These are phyloP conservation scores for Colletotrichum navitas DNA, from an alignment of 2,329 filamentous ascomycete species.

Conservation along the genomic window DNA sequence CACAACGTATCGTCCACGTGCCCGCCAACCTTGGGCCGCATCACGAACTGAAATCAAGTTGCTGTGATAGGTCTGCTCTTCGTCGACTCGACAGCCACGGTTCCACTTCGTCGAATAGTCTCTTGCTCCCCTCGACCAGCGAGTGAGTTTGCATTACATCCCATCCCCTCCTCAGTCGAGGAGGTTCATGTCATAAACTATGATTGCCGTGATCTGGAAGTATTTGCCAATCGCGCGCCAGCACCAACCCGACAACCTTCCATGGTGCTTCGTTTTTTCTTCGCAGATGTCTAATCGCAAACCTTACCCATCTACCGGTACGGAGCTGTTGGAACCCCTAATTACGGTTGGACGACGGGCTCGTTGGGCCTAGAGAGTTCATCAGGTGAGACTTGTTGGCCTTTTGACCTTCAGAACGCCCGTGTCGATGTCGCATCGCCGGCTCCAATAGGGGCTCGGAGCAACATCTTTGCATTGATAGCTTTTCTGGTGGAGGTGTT, in stretches of 20 bases:
- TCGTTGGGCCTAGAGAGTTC: slow-evolving; percentile 9
- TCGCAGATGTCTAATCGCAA: slow-evolving; percentile 26
- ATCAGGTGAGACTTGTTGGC: slow-evolving; percentile 6
- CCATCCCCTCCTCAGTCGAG: not conserved
- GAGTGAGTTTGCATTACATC: slow-evolving; percentile 2
- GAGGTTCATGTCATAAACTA: slow-evolving; percentile 8
- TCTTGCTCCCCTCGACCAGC: not conserved
- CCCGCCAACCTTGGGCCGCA: not conserved
- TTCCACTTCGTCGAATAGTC: not conserved
- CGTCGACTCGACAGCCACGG: not conserved
- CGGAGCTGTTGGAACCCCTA: not conserved
- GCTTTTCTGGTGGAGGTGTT: slow-evolving; percentile 4
- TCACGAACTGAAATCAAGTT: not conserved
- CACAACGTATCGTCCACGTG: not conserved
- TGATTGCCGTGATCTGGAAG: slow-evolving; percentile 1
- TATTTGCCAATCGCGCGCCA: slow-evolving; percentile 10
- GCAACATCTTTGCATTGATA: slow-evolving; percentile 5
- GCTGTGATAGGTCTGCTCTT: not conserved
- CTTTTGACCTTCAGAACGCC: not conserved
- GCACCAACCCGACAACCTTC: slow-evolving; percentile 20
- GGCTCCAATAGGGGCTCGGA: slow-evolving; percentile 7
- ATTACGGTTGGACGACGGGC: slow-evolving; percentile 19
- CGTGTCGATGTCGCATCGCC: not conserved
- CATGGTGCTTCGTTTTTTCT: slow-evolving; percentile 16
- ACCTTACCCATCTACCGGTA: slow-evolving; percentile 13